Evolutionary conservation across 306 rosid species (phyloP), one percentile per base, ranked within the genome.

Genomic region (Quercus wislizeni): DNA sequence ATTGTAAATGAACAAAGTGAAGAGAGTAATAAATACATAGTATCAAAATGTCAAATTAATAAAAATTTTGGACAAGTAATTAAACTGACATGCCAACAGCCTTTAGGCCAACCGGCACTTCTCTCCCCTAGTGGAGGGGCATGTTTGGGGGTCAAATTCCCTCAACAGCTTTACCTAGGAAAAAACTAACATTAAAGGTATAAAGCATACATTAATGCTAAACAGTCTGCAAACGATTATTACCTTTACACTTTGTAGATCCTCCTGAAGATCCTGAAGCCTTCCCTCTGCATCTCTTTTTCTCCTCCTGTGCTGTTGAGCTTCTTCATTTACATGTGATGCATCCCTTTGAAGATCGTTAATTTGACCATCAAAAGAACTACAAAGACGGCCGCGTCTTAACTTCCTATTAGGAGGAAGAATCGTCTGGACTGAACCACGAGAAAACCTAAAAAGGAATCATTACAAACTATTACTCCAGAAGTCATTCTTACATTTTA

Each of bases 401-500:
- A 21, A 67, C 58, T 69, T 80, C 83, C 27, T 86, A 76, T 69
- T 79, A 38, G 86, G 86, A 31, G 93, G 93, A 77, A 94, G 91
- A 75, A 83, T 65, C 19, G 95, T 94, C 81, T 94, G 92, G 77
- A 91, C 97, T 64, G 90, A 69, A 80, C 90, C 91, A 69, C 97
- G 91, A 20, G 87, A 86, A 89, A 94, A 94, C 97, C 99, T 94
- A 78, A 35, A 81, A 55, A 76, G 52, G 78, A 82, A 65, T 68
- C 41, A 69, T 19, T 72, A 30, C 1, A 52, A 18, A 65, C 11
- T 3, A 18, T 75, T 49, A 27, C n/a, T 57, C 56, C 52, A 30
- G 35, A 70, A 75, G 28, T 41, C 1, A 72, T 56, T 56, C 35
- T 43, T 4, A 19, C 52, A 67, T 67, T 33, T 12, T 67, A 8